Conservation (phyloP, 2,329 filamentous ascomycete species). For the Xylaria sp. region DNA sequence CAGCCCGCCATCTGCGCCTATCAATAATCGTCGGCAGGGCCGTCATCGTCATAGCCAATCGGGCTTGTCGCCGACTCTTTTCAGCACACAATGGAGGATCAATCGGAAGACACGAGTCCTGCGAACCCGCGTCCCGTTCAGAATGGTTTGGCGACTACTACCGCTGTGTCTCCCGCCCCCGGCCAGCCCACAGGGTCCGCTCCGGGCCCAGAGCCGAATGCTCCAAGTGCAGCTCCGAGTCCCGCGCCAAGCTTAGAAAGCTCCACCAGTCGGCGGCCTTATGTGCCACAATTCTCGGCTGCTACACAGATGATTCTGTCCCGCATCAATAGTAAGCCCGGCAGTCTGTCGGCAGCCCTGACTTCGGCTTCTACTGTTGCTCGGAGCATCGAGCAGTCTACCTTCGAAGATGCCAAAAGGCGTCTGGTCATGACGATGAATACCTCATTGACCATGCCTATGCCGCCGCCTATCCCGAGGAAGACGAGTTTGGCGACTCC, state of each 20-base stretch:
- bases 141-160: conserved; percentile 2
- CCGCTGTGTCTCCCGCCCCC: conserved; percentile 4
- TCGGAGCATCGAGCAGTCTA: conserved; percentile 31
- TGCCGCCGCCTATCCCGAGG: conserved; percentile 22
- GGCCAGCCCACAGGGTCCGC: conserved; percentile 6
- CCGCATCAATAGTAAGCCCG: conserved; percentile 34
- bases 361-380: conserved; percentile 32
- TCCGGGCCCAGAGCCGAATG: conserved; percentile 4
- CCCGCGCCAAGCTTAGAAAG: conserved; percentile 25
- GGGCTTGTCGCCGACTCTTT: neutral
- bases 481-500: neutral
- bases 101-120: neutral
- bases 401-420: conserved; percentile 37
- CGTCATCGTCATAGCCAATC: neutral
- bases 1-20: neutral
- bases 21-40: neutral
- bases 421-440: conserved; percentile 39
- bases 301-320: conserved; percentile 39
- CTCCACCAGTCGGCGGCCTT: conserved; percentile 28
- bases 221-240: conserved; percentile 13
- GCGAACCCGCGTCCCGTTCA: neutral
- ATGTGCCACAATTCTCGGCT: conserved; percentile 34
- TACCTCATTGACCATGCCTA: conserved; percentile 36
- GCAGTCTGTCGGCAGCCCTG: conserved; percentile 33
- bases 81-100: conserved; percentile 9